Base-by-base conservation (phyloP, 768 basidiomycete species). In the Gautieria morchelliformis region DNA sequence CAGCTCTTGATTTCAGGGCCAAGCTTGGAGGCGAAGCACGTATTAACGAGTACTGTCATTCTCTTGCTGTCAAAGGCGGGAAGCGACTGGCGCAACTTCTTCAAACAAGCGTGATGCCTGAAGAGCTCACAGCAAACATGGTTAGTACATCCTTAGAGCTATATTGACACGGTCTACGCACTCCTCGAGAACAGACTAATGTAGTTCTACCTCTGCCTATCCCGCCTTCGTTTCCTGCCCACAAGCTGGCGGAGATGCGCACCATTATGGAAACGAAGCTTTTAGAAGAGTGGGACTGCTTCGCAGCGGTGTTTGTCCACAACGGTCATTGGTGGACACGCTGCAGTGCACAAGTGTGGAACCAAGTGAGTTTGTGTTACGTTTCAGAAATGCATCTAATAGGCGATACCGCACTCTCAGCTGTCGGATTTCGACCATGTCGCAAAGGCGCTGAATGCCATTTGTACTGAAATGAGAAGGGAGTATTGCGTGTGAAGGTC, bases 21-120 rank as follows among this genome's bases (percentile, higher is more conserved):
- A 79, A 78, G 72, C 68, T 91, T 2, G 90, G 91, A 1, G 89
- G 91, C 6, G 90, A 93, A 67, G 67, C 77, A 24, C 75, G 73
- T 46, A 93, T 93, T 58, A 80, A 78, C 61, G 70, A 71, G 8
- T 91, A 92, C 66, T 88, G 82, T 62, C 85, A 83, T 66, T 63
- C 72, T 9, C 74, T 91, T 6, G 91, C 89, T 4, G 59, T 86
- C 2, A 66, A 76, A 45, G 91, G 89, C 8, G 89, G 87, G 0
- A 75, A 73, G 59, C 64, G 66, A 10, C 71, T 91, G 8, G 81
- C 83, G 1, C 72, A 80, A 58, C 68, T 81, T 8, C 72, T 90
- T 42, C 81, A 79, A 1, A 91, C 88, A 0, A 60, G 64, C 2
- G 73, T 85, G 4, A 72, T 92, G 72, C 58, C 62, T 2, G 71